Base-by-base conservation (phyloP, 495 filamentous ascomycete genomes). In the Staphylotrichum tortipilum region DNA sequence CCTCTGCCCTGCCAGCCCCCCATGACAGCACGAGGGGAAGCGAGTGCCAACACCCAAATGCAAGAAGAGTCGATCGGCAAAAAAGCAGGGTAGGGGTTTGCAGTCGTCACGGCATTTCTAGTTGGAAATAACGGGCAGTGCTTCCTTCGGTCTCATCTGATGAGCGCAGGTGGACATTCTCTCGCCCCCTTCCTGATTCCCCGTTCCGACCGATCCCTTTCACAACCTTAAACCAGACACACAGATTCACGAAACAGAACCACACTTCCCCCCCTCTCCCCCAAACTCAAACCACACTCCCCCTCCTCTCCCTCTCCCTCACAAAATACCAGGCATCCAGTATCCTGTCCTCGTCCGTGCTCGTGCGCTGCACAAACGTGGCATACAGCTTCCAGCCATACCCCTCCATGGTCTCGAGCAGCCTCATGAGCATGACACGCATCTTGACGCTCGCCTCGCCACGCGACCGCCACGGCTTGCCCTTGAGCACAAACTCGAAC, bases 241-340 rank as follows among this genome's bases (percentile, higher is more conserved):
- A n/a, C n/a, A n/a, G 24, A 23, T 11, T 12, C 37, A 40, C 9
- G 10, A 10, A 14, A n/a, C 45, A 21, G 5, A 7, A n/a, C 15
- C 14, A 7, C 22, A 39, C 36, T 1, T 2, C 14, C 29, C 36
- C 29, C 15, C 14, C 11, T 10, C 28, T 8, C 37, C 21, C 3
- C 42, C 24, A 17, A 4, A 6, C 3, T 30, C 46, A n/a, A 3
- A 17, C n/a, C 7, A n/a, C n/a, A n/a, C n/a, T 34, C 24, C 21
- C 10, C 14, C 4, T 2, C 26, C n/a, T 14, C 30, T 11, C 23
- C 17, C 10, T 42, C n/a, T 45, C 29, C 35, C 52, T 41, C 5
- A 50, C 43, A 37, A 57, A 60, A 24, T 57, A 55, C 54, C 49
- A 53, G 10, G 51, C 55, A 35, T 52, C 54, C 26, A 48, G 5